Conservation (phyloP, 495 filamentous ascomycete genomes). For the Cairneyella variabilis region DNA sequence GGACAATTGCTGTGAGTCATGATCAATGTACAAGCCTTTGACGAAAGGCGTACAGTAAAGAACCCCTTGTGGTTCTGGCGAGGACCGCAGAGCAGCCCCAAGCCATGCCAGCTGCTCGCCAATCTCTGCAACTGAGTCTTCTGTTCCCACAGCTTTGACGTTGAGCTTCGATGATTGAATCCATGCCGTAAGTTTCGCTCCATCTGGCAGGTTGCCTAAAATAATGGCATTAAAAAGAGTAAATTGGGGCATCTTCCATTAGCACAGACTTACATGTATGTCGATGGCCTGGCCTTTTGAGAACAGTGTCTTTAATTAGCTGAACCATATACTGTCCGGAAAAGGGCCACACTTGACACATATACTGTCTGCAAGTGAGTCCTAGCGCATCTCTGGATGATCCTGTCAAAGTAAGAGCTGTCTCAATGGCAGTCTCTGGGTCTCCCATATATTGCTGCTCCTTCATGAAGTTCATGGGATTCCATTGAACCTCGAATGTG, state of each 20-base stretch:
- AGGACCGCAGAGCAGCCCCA: slow-evolving; percentile 15
- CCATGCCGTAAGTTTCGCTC: neutral
- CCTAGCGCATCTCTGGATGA: neutral
- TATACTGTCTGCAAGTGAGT: neutral
- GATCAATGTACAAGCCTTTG: neutral
- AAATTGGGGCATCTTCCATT: too few relatives aligned
- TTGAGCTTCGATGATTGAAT: neutral
- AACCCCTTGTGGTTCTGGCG: neutral
- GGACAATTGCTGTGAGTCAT: neutral
- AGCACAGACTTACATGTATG: too few relatives aligned
- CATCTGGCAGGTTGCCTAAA: neutral
- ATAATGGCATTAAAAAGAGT: too few relatives aligned
- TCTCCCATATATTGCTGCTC: neutral
- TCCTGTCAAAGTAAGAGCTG: neutral
- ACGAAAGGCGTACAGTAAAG: neutral
- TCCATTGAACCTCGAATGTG: neutral
- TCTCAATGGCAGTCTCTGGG: neutral
- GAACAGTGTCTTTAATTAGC: neutral
- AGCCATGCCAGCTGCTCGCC: slow-evolving; percentile 18
- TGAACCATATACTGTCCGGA: neutral
- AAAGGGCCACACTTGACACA: neutral
- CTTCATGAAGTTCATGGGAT: neutral
- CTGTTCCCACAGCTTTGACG: slow-evolving; percentile 2
- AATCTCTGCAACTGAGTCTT: slow-evolving; percentile 13
- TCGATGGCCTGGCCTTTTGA: neutral